Base-by-base conservation (phyloP, 2,329 filamentous ascomycete species). In the Claviceps maximensis region DNA sequence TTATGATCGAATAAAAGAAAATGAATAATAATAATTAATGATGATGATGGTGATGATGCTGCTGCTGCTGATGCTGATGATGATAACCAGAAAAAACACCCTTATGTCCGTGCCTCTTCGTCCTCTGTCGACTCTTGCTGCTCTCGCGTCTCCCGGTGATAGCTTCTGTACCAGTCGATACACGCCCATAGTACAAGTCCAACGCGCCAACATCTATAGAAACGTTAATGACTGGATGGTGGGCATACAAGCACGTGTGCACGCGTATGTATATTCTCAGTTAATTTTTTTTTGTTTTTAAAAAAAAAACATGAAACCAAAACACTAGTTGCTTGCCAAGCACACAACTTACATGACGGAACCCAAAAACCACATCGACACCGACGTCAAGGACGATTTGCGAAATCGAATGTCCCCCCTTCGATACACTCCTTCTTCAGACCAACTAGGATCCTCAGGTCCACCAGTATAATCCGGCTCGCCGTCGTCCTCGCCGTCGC, bases 281-380 rank as follows among this genome's bases (percentile, higher is more conserved):
- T n/a, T n/a, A n/a, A n/a, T n/a, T n/a, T n/a, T n/a, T n/a, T n/a
- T n/a, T n/a, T n/a, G n/a, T n/a, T n/a, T n/a, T n/a, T n/a, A 38
- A 38, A 38, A 5, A 19, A 19, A 19, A 19, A 10, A 41, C 5
- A 19, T 19, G 38, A 4, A 19, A 19, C 19, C 5, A 41, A 41
- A 41, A 19, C 12, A n/a, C n/a, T n/a, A n/a, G n/a, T n/a, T n/a
- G n/a, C n/a, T n/a, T n/a, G n/a, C n/a, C n/a, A n/a, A n/a, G n/a
- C n/a, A n/a, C 31, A 33, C 4, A 3, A 38, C 36, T 58, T 53
- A 67, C 64, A 62, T 56, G 23, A 63, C 59, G 0, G 55, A 58
- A 3, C 59, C 55, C 23, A 63, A 44, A 2, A 55, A 47, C 60
- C 60, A 60, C 8, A 64, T 46, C 2, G 29, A 45, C 13, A 51